Evolutionary conservation across 352 stramenopile species (phyloP).

Genomic region (Phytopythium ostracodes): DNA sequence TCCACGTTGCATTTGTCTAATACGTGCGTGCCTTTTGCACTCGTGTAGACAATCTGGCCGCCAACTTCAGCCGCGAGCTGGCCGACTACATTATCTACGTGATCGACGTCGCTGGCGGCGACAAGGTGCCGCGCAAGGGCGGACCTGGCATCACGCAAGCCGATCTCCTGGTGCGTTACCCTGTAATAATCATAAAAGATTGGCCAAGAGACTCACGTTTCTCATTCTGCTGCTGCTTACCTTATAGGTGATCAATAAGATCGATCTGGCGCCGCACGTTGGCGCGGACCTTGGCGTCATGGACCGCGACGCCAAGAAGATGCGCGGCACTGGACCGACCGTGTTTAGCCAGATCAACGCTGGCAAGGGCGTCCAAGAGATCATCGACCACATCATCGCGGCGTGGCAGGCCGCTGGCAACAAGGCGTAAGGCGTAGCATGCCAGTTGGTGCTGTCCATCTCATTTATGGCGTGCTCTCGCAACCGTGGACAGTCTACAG

Average conservation of each 20-base stretch:
- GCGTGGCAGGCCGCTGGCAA: constrained; percentile 32
- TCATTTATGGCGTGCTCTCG: too few relatives aligned
- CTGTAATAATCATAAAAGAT: neutral
- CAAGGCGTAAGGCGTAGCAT: constrained; percentile 1
- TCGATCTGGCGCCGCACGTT: constrained; percentile 95
- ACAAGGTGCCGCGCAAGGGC: constrained; percentile 98
- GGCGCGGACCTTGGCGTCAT: constrained; percentile 94
- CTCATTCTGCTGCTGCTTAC: constrained; percentile 15
- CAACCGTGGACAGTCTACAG: too few relatives aligned
- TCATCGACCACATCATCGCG: constrained; percentile 78
- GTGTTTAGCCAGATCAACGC: constrained; percentile 96
- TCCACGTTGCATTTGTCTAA: too few relatives aligned
- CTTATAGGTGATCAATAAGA: constrained; percentile 99
- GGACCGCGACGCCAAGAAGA: constrained; percentile 92
- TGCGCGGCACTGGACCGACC: constrained; percentile 92
- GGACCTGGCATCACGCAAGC: constrained; percentile 97
- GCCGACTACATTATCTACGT: constrained; percentile 99
- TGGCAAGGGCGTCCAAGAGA: constrained; percentile 84
- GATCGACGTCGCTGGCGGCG: constrained; percentile 97
- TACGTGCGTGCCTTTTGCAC: neutral
- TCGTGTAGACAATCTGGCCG: constrained; percentile 94
- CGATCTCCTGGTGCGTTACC: constrained; percentile 83
- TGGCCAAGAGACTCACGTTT: neutral
- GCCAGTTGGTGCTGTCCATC: neutral
- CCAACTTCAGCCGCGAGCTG: constrained; percentile 97